A percentile compares a stretch with the other conserved stretches of the same genome.
Evolutionary conservation across 2,329 filamentous ascomycete genomes (phyloP).

Genomic region (Aspergillus tubingensis): DNA sequence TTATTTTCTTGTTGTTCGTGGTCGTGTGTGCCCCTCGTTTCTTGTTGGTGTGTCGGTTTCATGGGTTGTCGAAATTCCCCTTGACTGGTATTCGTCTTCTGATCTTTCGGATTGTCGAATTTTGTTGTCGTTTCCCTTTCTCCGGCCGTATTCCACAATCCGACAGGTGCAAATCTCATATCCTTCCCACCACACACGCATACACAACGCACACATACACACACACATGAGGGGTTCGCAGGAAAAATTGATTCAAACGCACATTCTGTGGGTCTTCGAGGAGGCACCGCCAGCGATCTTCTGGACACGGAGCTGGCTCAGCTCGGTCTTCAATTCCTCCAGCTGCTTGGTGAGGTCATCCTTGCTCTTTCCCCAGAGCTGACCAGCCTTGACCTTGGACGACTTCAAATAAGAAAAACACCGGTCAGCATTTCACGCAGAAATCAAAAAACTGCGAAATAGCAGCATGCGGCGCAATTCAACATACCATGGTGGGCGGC

Average conservation of each 20-base stretch:
- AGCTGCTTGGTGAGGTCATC: constrained; percentile 96
- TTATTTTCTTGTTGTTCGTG: not conserved
- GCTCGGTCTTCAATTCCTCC: constrained; percentile 91
- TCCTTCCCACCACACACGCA: constrained; percentile 1
- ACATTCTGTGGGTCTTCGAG: constrained; percentile 98
- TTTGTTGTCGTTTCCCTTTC: not conserved
- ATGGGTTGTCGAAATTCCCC: not conserved
- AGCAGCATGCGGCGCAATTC: constrained; percentile 14
- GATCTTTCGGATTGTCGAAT: not conserved
- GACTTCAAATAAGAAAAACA: constrained; percentile 47
- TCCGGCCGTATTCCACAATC: not conserved
- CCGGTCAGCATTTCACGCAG: constrained; percentile 25
- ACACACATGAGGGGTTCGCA: constrained; percentile 12
- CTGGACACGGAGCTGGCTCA: constrained; percentile 94
- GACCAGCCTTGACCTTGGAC: constrained; percentile 86
- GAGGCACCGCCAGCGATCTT: constrained; percentile 92
- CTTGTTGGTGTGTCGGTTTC: not conserved
- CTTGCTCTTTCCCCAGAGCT: constrained; percentile 99
- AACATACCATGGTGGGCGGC: constrained; percentile 48
- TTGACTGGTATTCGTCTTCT: not conserved
- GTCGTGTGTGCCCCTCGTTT: constrained; percentile 6
- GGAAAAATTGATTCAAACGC: constrained; percentile 49
- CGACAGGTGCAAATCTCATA: constrained; percentile 1
- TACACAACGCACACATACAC: no score
- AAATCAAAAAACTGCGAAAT: not conserved